Conservation (phyloP, 192 early-diverging fungal genomes). For the Funneliformis geosporum region DNA sequence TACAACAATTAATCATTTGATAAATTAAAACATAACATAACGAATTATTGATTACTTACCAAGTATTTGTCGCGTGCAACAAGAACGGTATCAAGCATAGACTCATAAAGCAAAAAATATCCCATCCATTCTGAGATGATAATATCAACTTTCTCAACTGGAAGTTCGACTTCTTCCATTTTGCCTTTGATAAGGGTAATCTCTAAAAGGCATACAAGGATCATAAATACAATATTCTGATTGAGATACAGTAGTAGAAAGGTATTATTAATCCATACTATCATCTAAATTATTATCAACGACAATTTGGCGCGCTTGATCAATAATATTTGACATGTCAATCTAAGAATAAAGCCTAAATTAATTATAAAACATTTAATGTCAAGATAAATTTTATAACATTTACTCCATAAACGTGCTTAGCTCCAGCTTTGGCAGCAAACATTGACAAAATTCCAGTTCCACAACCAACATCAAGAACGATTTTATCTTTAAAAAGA, state of each 20-base stretch:
- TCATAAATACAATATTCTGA: not conserved
- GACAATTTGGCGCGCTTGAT: constrained; percentile 75
- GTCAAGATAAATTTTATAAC: not conserved
- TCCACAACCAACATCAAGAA: constrained; percentile 88
- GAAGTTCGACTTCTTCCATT: constrained; percentile 77
- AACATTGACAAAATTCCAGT: constrained; percentile 94
- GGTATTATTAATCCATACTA: constrained; percentile 42
- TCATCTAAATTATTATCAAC: constrained; percentile 71
- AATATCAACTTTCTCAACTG: constrained; percentile 77
- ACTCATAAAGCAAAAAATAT: constrained; percentile 87
- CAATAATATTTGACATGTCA: constrained; percentile 85
- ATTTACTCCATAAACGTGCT: constrained; percentile 54
- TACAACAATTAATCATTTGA: not conserved
- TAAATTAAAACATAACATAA: not conserved
- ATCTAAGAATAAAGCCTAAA: constrained; percentile 57
- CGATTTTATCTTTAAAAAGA: constrained; percentile 82
- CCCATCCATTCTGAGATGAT: constrained; percentile 96
- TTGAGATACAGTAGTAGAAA: not conserved
- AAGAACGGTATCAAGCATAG: constrained; percentile 89
- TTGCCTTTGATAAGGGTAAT: constrained; percentile 69
- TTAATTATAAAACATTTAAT: too few species aligned
- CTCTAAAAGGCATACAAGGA: constrained; percentile 19
- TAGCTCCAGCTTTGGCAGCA: constrained; percentile 84
- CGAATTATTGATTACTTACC: constrained; percentile 18
- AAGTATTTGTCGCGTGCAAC: constrained; percentile 82